Percentiles rank a stretch among this genome's conserved stretches.
Evolutionary conservation across 2,329 filamentous ascomycete genomes (phyloP).

Genomic region (Beauveria caledonica): DNA sequence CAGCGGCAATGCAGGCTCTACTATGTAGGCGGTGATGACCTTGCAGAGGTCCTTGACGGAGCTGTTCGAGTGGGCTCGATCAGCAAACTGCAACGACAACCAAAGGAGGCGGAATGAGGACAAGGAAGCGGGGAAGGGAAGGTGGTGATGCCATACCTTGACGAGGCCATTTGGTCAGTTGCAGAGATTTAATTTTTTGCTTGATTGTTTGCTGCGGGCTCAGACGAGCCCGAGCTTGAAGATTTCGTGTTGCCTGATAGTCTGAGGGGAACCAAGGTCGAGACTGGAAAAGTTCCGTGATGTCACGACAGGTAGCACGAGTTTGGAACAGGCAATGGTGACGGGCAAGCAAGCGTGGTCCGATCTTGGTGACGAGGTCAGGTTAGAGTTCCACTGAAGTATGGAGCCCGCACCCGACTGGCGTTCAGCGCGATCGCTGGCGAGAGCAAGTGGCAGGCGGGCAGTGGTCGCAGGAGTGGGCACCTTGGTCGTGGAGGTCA

Average conservation of each 20-base stretch:
- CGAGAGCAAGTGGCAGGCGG: not conserved
- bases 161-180: conserved; percentile 9
- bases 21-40: conserved; percentile 43
- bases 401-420: conserved; percentile 5
- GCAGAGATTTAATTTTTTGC: conserved; percentile 8
- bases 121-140: not conserved
- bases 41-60: conserved; percentile 55
- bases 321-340: conserved; percentile 1
- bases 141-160: conserved; percentile 6
- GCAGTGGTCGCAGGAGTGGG: not conserved
- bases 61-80: conserved; percentile 16
- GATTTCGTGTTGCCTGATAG: not conserved
- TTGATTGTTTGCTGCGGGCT: conserved; percentile 11
- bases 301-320: not conserved
- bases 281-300: conserved; percentile 2
- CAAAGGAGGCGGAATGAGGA: not conserved
- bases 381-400: conserved; percentile 9
- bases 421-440: conserved; percentile 8
- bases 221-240: conserved; percentile 10
- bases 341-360: conserved; percentile 6
- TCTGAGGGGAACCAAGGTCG: not conserved
- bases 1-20: conserved; percentile 49
- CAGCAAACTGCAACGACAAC: conserved; percentile 13
- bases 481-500: not conserved
- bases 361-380: conserved; percentile 12